Conservation (phyloP, 2,329 filamentous ascomycete species). For the Arthrobotrys entomopaga region DNA sequence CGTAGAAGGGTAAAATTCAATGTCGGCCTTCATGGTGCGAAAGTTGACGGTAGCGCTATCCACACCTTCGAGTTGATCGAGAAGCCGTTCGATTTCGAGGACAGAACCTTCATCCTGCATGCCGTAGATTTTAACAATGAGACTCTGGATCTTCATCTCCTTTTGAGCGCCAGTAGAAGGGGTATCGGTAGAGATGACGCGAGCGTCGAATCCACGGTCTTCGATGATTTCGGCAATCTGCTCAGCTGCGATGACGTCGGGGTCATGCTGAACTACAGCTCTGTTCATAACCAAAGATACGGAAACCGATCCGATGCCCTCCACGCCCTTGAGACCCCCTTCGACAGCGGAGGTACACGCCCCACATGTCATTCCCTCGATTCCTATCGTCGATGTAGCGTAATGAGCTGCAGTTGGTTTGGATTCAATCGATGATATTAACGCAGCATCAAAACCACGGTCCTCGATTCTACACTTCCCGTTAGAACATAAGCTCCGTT, state of each 20-base stretch:
- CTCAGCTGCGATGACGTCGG: constrained; percentile 74
- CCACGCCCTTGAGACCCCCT: constrained; percentile 78
- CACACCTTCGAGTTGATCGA: constrained; percentile 76
- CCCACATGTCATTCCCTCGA: constrained; percentile 97
- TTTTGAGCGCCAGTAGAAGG: constrained; percentile 63
- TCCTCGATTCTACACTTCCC: constrained; percentile 72
- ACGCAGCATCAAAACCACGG: constrained; percentile 80
- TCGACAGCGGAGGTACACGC: constrained; percentile 94
- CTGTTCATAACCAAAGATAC: constrained; percentile 93
- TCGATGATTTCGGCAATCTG: constrained; percentile 86
- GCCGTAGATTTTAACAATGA: constrained; percentile 87
- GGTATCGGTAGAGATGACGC: constrained; percentile 78
- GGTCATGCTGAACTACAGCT: constrained; percentile 86
- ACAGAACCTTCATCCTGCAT: constrained; percentile 73
- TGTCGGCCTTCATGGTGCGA: constrained; percentile 75
- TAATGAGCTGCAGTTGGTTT: constrained; percentile 63
- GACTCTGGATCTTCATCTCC: constrained; percentile 65
- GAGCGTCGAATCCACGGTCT: constrained; percentile 87
- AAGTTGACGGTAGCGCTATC: constrained; percentile 78
- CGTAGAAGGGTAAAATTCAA: constrained; percentile 76
- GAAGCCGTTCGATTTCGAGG: constrained; percentile 76
- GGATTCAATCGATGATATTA: constrained; percentile 65
- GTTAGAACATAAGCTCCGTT: constrained; percentile 78
- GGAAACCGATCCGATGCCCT: constrained; percentile 87
- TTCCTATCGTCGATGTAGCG: constrained; percentile 82